Base-by-base conservation (phyloP, 2,329 filamentous ascomycete genomes). In the Paecilomyces sp. region DNA sequence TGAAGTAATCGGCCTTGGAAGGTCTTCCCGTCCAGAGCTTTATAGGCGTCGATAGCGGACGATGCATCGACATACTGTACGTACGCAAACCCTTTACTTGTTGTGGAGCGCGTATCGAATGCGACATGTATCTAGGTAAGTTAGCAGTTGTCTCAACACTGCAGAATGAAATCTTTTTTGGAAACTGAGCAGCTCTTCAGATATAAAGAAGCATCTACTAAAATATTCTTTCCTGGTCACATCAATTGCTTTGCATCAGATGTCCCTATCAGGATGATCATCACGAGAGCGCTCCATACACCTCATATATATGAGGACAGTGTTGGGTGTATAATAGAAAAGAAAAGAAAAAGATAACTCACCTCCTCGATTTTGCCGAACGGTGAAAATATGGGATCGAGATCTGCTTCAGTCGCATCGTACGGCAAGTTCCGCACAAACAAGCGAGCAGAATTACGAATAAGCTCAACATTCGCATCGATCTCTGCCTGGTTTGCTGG, bases 221-320 rank as follows among this genome's bases (percentile, higher is more conserved):
- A 96, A 28, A 96, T 94, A 89, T 85, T 91, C 88, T 92, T 88
- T 88, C 87, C 86, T 80, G 77, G 83, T 91, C 82, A 86, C 90
- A 92, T 95, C 92, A 97, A 82, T 82, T 91, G 90, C 91, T 79
- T 77, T 82, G 89, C 89, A 93, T 97, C 90, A 92, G 93, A 87
- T 97, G 94, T 97, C 94, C 94, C 94, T 97, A 97, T 97, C 94
- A 86, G 89, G 89, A 85, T 85, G 80, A 91, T 97, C 93, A 97
- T 97, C 94, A 93, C 84, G 76, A 79, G 80, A 82, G 72, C 70
- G 57, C n/a, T 13, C 34, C 28, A 3, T n/a, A 11, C 11, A 28
- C n/a, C 34, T 15, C 22, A 52, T 51, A 18, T n/a, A 47, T 9
- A 47, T 9, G 41, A 47, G 53, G 54, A 30, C 15, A 36, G 47